phyloP scores from a whole-genome alignment of 345 rosid species.

The Mallotus nudiflorus region DNA sequence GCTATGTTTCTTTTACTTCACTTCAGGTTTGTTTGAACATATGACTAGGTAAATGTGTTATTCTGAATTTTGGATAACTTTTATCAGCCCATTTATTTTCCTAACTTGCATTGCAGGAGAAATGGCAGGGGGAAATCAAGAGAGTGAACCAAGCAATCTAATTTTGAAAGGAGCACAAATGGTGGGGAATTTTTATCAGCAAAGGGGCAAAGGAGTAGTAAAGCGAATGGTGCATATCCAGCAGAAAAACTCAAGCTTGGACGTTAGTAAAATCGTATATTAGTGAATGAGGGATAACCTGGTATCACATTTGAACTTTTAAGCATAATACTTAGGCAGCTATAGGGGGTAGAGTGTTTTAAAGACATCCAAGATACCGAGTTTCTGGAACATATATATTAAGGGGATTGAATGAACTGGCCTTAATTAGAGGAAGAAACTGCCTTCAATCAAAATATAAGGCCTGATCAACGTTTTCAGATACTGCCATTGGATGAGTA shows the following conservation, averaged over 20 bases:
- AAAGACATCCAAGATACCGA: no score
- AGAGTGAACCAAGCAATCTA: not conserved
- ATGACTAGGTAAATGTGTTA: not conserved
- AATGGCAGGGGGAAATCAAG: constrained; percentile 14
- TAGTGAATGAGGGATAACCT: no score
- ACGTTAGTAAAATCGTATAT: no score
- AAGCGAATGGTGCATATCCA: constrained; percentile 22
- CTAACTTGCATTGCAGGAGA: constrained; percentile 20
- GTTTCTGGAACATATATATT: no score
- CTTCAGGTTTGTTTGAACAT: constrained; percentile 30
- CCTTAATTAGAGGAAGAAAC: no score
- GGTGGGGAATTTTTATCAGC: not conserved
- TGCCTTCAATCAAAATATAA: no score
- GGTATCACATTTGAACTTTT: no score
- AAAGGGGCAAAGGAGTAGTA: constrained; percentile 8
- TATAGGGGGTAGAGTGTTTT: no score
- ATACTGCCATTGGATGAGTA: no score
- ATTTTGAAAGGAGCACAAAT: not conserved
- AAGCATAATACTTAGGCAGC: no score
- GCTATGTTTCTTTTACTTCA: constrained; percentile 23
- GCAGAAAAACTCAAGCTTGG: constrained; percentile 27
- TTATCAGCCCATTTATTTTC: not conserved
- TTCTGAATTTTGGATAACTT: not conserved
- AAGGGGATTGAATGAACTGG: no score
- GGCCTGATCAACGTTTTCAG: no score